Percentiles rank a stretch among this genome's conserved stretches.
These are phyloP conservation scores for Rhynchosporium graminicola DNA, from an alignment of 2,329 filamentous ascomycete species.

Conservation along the genomic window DNA sequence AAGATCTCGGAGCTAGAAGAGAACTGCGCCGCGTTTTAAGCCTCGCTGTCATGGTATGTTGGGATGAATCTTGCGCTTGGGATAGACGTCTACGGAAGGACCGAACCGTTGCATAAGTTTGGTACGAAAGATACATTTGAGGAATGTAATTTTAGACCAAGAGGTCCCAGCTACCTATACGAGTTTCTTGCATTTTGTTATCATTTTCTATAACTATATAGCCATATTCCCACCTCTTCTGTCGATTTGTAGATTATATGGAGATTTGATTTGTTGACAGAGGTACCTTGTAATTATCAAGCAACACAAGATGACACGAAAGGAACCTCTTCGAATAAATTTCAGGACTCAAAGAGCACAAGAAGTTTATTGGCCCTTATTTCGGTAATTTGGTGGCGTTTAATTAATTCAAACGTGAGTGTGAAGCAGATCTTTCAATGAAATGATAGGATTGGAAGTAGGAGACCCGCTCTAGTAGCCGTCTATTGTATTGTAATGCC, in stretches of 20 bases:
- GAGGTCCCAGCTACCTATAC: too few species aligned
- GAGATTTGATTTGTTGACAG: too few species aligned
- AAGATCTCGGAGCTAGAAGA: neutral
- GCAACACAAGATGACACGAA: neutral
- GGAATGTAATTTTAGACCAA: too few species aligned
- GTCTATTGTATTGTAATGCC: neutral
- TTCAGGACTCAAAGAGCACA: neutral
- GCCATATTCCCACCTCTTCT: too few species aligned
- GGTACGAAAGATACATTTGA: too few species aligned
- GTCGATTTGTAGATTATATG: too few species aligned
- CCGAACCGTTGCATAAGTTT: neutral
- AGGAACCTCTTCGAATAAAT: neutral
- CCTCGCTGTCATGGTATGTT: neutral
- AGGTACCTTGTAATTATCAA: too few species aligned
- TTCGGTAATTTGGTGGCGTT: conserved; percentile 14
- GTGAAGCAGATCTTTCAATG: neutral
- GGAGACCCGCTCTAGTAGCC: conserved; percentile 9
- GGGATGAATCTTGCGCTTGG: neutral
- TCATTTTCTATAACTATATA: too few species aligned
- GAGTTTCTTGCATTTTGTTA: too few species aligned
- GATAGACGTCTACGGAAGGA: neutral
- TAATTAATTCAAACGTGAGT: conserved; percentile 2
- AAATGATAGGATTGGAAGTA: neutral
- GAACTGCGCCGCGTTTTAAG: neutral
- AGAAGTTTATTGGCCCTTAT: too few species aligned